These are phyloP conservation scores for Dactylellina parvicollis DNA, from an alignment of 2,329 filamentous ascomycete species.

Conservation along the genomic window DNA sequence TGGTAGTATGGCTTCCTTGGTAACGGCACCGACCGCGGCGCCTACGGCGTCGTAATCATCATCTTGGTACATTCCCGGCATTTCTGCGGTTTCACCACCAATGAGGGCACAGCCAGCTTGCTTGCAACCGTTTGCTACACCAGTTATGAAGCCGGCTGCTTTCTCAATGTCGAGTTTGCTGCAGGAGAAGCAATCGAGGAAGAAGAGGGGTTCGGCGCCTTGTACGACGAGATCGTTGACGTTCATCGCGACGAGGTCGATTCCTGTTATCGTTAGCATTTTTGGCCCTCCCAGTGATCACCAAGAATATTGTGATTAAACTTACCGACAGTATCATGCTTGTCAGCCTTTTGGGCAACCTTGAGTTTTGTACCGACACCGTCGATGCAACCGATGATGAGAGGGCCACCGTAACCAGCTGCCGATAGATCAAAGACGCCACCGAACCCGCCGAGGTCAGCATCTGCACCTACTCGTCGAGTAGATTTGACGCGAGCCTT, in stretches of 20 bases:
- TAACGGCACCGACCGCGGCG: constrained; percentile 85
- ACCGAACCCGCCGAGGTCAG: constrained; percentile 94
- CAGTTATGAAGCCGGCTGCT: constrained; percentile 86
- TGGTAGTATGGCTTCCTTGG: constrained; percentile 74
- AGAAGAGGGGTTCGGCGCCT: constrained; percentile 92
- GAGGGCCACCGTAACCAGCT: constrained; percentile 80
- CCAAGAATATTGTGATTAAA: background rate
- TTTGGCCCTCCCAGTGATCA: background rate
- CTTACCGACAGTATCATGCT: constrained; percentile 84
- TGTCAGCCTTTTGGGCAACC: constrained; percentile 87
- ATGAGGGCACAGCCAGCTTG: constrained; percentile 87
- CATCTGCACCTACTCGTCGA: constrained; percentile 84
- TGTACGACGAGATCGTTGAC: constrained; percentile 98
- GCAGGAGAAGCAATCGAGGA: constrained; percentile 98
- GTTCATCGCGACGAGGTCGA: constrained; percentile 98
- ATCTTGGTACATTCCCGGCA: constrained; percentile 91
- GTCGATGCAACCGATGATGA: constrained; percentile 92
- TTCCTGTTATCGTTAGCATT: constrained; percentile 64
- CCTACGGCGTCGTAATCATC: constrained; percentile 95
- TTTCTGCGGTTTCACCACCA: constrained; percentile 97
- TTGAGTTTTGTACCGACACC: constrained; percentile 97
- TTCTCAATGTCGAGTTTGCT: constrained; percentile 81
- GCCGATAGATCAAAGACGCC: constrained; percentile 81
- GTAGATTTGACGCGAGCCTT: constrained; percentile 89
- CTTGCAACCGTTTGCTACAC: constrained; percentile 86